Evolutionary conservation across 176 grass and related monocot species (phyloP).

Genomic region (Oryza meyeriana): DNA sequence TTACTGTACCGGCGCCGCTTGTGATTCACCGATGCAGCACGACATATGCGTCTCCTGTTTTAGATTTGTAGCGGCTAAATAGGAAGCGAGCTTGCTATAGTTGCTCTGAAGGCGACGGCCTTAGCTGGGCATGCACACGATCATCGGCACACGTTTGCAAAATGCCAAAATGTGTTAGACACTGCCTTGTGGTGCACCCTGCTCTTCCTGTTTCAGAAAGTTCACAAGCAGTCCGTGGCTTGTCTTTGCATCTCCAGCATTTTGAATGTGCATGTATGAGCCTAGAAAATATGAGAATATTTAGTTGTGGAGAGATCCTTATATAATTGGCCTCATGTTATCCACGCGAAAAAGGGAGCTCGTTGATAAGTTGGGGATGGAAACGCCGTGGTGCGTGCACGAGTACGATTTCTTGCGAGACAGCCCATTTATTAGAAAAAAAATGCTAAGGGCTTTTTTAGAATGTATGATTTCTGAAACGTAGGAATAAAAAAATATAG

Average conservation of each 20-base stretch:
- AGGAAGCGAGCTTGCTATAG: background rate
- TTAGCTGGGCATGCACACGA: too few species aligned
- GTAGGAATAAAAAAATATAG: too few species aligned
- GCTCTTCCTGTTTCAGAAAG: background rate
- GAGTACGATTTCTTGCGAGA: background rate
- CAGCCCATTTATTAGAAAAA: background rate
- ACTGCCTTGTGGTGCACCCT: background rate
- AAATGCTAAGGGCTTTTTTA: too few species aligned
- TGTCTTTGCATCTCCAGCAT: background rate
- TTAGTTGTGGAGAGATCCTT: background rate
- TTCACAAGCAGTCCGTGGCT: background rate
- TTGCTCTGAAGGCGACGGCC: background rate
- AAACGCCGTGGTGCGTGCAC: too few species aligned
- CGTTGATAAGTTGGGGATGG: background rate
- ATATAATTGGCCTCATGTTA: slow-evolving; percentile 11
- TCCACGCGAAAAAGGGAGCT: background rate
- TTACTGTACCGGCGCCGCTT: background rate
- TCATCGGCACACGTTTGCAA: background rate
- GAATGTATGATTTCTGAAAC: too few species aligned
- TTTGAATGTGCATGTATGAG: background rate
- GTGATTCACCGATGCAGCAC: background rate
- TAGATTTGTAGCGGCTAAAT: background rate
- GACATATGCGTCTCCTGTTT: background rate
- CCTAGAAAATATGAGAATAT: background rate
- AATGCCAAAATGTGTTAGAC: background rate